These are phyloP conservation scores for Fusarium chlamydosporum DNA, from an alignment of 2,329 filamentous ascomycete species.

Conservation along the genomic window DNA sequence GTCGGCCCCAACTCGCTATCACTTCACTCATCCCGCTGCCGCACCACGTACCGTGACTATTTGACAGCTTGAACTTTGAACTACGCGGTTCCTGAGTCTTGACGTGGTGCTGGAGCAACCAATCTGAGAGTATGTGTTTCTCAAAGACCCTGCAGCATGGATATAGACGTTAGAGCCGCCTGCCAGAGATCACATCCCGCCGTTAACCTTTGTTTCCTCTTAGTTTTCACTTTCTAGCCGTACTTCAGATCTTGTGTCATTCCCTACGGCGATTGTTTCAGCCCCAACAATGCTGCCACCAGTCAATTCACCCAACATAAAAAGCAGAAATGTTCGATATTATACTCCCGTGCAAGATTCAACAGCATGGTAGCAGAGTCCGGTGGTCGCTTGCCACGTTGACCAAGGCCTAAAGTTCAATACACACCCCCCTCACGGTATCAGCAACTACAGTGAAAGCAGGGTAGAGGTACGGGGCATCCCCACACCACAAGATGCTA, in stretches of 20 bases:
- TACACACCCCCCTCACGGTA: slow-evolving; percentile 42
- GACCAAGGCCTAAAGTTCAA: slow-evolving; percentile 48
- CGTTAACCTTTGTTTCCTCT: not conserved
- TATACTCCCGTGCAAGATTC: slow-evolving; percentile 9
- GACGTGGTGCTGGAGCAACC: slow-evolving; percentile 41
- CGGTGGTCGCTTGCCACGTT: slow-evolving; percentile 55
- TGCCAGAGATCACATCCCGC: slow-evolving; percentile 11
- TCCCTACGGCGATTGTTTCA: no score
- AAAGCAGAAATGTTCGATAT: slow-evolving; percentile 13
- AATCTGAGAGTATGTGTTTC: slow-evolving; percentile 29
- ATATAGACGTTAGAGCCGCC: slow-evolving; percentile 27
- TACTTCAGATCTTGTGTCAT: slow-evolving; percentile 1
- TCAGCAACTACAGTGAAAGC: slow-evolving; percentile 39
- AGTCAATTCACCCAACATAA: slow-evolving; percentile 9
- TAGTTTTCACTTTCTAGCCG: slow-evolving; percentile 1
- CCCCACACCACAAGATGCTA: slow-evolving; percentile 48
- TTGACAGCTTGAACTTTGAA: slow-evolving; percentile 29
- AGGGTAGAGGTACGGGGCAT: slow-evolving; percentile 41
- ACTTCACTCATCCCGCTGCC: slow-evolving; percentile 34
- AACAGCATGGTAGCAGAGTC: slow-evolving; percentile 30
- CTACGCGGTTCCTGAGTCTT: slow-evolving; percentile 48
- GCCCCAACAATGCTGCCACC: not conserved
- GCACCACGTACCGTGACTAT: slow-evolving; percentile 47
- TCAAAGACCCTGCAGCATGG: slow-evolving; percentile 50
- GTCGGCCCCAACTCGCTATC: slow-evolving; percentile 19